A percentile compares a stretch with the other conserved stretches of the same genome.
Conservation (phyloP, 495 filamentous ascomycete species). For the Parmelia sp. region DNA sequence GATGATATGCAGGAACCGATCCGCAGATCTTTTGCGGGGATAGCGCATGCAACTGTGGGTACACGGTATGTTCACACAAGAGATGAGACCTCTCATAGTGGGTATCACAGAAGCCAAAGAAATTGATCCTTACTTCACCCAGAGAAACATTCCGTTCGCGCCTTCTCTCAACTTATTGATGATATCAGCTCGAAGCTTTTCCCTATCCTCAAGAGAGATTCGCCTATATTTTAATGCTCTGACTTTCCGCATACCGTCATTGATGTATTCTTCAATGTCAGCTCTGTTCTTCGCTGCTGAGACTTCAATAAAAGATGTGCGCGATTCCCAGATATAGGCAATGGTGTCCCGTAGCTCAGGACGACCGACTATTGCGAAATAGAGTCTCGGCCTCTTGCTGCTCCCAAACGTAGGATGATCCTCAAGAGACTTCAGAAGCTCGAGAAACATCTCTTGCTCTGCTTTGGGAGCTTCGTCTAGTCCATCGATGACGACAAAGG, state of each 20-base stretch:
- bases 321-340: slow-evolving; percentile 20
- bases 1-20: background rate
- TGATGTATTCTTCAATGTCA: slow-evolving; percentile 33
- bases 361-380: slow-evolving; percentile 31
- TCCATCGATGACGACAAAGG: slow-evolving; percentile 34
- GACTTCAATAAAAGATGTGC: slow-evolving; percentile 30
- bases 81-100: background rate
- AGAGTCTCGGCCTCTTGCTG: slow-evolving; percentile 17
- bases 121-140: slow-evolving; percentile 25
- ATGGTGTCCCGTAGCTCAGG: slow-evolving; percentile 30
- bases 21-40: background rate
- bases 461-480: slow-evolving; percentile 33
- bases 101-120: background rate
- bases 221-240: slow-evolving; percentile 22
- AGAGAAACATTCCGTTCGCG: slow-evolving; percentile 37
- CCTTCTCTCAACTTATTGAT: slow-evolving; percentile 28
- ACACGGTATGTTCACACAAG: background rate
- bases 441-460: slow-evolving; percentile 26
- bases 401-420: background rate
- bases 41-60: background rate
- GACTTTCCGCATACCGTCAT: slow-evolving; percentile 28
- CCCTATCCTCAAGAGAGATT: slow-evolving; percentile 22
- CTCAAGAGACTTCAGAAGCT: slow-evolving; percentile 23
- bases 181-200: slow-evolving; percentile 24
- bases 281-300: slow-evolving; percentile 29